phyloP scores from a whole-genome alignment of 1,284 basidiomycete genomes.

The Ustanciosporium gigantosporum region DNA sequence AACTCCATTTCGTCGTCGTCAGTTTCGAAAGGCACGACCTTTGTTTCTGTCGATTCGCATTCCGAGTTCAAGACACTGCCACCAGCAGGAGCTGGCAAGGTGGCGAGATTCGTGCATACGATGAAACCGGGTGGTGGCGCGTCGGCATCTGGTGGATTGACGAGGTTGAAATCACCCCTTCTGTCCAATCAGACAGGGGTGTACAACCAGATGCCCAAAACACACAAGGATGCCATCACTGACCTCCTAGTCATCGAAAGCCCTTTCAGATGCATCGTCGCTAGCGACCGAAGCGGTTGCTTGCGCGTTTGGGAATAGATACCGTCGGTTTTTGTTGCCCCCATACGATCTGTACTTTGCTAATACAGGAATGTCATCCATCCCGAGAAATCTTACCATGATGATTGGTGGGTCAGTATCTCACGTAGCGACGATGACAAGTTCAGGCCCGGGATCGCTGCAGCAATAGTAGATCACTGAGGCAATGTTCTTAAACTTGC shows the following conservation, averaged over 20 bases:
- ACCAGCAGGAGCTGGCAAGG: background rate
- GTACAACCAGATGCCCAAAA: conserved; percentile 10
- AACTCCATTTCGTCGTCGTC: background rate
- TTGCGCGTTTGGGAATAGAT: conserved; percentile 56
- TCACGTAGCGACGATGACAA: no score
- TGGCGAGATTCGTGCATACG: conserved; percentile 4
- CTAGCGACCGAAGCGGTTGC: conserved; percentile 68
- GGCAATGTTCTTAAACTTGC: no score
- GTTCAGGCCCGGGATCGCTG: no score
- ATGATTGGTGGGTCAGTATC: no score
- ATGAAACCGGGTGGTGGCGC: background rate
- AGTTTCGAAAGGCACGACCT: background rate
- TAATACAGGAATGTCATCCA: no score
- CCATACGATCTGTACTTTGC: no score
- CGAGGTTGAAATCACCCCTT: conserved; percentile 31
- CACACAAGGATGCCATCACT: conserved; percentile 80
- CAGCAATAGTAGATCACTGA: no score
- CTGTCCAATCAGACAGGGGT: conserved; percentile 31
- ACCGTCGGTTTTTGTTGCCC: no score
- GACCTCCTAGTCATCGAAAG: conserved; percentile 78
- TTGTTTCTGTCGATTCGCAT: conserved; percentile 6
- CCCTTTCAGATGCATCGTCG: conserved; percentile 83
- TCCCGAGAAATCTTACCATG: no score
- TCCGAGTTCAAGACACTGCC: conserved; percentile 11
- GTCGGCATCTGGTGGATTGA: background rate